Evolutionary conservation across 176 grass and related monocot genomes (phyloP).

Genomic region (Oryza coarctata): DNA sequence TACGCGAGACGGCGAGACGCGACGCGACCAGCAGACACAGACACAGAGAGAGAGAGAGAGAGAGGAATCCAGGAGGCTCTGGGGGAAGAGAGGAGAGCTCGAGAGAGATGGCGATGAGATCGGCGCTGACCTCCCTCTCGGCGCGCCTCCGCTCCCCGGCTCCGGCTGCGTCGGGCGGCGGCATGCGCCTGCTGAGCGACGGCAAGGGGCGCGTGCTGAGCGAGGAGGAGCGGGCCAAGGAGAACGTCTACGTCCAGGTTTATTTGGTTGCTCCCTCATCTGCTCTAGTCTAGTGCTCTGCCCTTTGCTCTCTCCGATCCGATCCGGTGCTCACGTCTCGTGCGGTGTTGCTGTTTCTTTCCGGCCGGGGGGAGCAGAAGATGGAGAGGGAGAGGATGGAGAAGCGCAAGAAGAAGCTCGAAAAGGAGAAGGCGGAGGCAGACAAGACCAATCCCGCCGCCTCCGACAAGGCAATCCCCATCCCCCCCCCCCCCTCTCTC

Average conservation of each 20-base stretch:
- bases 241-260: slow-evolving; percentile 84
- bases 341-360: too few species aligned
- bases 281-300: too few species aligned
- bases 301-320: too few species aligned
- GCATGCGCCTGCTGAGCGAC: slow-evolving; percentile 55
- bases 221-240: slow-evolving; percentile 75
- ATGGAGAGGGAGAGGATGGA: slow-evolving; percentile 84
- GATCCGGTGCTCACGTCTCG: neutral
- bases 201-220: slow-evolving; percentile 65
- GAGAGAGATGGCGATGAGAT: slow-evolving; percentile 64
- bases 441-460: slow-evolving; percentile 29
- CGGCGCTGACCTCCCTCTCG: slow-evolving; percentile 47
- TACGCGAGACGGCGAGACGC: too few species aligned
- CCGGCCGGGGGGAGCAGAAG: slow-evolving; percentile 42
- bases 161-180: neutral
- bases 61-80: too few species aligned
- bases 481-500: too few species aligned
- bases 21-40: too few species aligned
- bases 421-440: slow-evolving; percentile 45
- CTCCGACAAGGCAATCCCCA: slow-evolving; percentile 43
- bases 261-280: neutral
- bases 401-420: slow-evolving; percentile 60
- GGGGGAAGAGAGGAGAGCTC: neutral
- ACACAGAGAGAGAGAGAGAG: too few species aligned
- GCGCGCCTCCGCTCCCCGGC: slow-evolving; percentile 39